These are phyloP conservation scores for Aegilops longissima DNA, from an alignment of 176 grass and related monocot genomes.

Conservation along the genomic window DNA sequence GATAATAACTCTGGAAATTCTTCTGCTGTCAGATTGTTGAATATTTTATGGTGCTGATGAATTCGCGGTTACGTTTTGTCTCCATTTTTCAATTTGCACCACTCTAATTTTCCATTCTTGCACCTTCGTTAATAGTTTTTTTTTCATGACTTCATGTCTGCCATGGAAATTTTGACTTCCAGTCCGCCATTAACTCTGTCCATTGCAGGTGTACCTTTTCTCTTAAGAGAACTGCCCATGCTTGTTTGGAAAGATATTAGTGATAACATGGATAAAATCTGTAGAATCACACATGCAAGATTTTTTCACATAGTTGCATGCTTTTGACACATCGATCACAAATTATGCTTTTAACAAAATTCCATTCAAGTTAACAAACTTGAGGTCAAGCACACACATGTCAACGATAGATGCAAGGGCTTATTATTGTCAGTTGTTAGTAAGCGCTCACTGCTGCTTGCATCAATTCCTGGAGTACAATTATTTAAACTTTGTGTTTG, in stretches of 20 bases:
- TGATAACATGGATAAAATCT: neutral
- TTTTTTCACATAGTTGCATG: neutral
- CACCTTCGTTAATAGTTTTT: neutral
- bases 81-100: constrained; percentile 8
- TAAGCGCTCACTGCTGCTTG: neutral
- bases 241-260: neutral
- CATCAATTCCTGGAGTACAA: neutral
- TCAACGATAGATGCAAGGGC: neutral
- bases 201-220: neutral
- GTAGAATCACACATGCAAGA: neutral
- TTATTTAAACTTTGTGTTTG: neutral
- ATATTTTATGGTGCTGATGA: neutral
- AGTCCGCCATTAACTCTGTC: neutral
- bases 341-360: too few relatives aligned
- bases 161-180: neutral
- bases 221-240: neutral
- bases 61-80: neutral
- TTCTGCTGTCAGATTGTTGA: neutral
- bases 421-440: neutral
- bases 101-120: neutral
- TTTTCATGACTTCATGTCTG: neutral
- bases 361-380: neutral
- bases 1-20: neutral
- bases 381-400: neutral
- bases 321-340: neutral